Percentiles rank a stretch among this genome's conserved stretches.
Conservation (phyloP, 2,329 filamentous ascomycete species). For the Neospermospora avenae region DNA sequence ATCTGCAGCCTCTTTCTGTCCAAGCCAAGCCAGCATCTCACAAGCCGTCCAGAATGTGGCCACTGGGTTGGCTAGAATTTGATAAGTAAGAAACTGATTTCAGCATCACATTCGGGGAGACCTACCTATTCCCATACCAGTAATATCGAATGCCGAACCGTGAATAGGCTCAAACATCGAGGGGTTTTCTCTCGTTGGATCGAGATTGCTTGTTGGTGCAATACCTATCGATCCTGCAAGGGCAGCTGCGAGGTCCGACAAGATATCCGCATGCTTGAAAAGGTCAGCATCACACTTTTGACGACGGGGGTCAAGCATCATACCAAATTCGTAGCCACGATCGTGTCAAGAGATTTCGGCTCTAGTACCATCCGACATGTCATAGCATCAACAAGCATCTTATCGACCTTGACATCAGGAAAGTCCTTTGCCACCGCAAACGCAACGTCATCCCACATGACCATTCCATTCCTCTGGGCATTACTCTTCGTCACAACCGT, state of each 20-base stretch:
- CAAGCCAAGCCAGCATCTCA: slow-evolving; percentile 55
- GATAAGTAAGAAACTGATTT: background rate
- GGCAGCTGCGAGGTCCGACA: slow-evolving; percentile 68
- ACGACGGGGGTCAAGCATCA: background rate
- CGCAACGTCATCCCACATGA: slow-evolving; percentile 64
- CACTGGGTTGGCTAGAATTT: slow-evolving; percentile 50
- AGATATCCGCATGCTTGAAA: slow-evolving; percentile 56
- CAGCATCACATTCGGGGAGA: background rate
- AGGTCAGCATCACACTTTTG: background rate
- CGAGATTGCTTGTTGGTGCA: slow-evolving; percentile 66
- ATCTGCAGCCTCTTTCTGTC: slow-evolving; percentile 48
- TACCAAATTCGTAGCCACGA: slow-evolving; percentile 58
- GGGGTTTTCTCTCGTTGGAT: slow-evolving; percentile 53
- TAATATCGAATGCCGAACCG: slow-evolving; percentile 56
- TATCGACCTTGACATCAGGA: slow-evolving; percentile 56
- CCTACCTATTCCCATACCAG: slow-evolving; percentile 44
- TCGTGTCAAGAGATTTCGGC: slow-evolving; percentile 56
- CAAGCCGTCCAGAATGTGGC: slow-evolving; percentile 57
- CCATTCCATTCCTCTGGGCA: slow-evolving; percentile 64
- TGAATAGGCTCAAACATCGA: slow-evolving; percentile 62
- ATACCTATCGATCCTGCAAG: slow-evolving; percentile 70
- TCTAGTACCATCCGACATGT: slow-evolving; percentile 54
- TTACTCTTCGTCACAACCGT: slow-evolving; percentile 66
- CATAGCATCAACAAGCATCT: slow-evolving; percentile 59
- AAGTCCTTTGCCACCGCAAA: slow-evolving; percentile 53